Evolutionary conservation across 192 early-diverging fungal species (phyloP).

Genomic region (Coemansia reversa): DNA sequence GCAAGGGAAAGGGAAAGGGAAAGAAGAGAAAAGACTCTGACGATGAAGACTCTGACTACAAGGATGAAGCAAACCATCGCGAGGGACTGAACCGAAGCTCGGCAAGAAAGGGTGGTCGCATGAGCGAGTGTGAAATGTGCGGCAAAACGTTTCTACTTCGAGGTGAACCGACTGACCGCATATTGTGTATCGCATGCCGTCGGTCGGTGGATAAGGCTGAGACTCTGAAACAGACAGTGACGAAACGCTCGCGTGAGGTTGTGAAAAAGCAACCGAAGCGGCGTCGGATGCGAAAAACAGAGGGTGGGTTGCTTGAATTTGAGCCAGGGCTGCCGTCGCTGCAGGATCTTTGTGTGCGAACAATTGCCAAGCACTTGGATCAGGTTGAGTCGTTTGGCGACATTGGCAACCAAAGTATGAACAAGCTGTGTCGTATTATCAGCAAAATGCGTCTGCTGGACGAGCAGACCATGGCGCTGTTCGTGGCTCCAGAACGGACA

Average conservation of each 20-base stretch:
- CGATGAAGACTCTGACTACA: conserved; percentile 5
- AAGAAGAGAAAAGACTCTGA: conserved; percentile 27
- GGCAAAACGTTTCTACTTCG: conserved; percentile 39
- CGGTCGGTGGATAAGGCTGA: conserved; percentile 37
- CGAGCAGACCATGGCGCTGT: conserved; percentile 64
- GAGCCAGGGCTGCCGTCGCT: conserved; percentile 59
- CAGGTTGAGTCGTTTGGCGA: conserved; percentile 84
- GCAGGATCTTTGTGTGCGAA: conserved; percentile 66
- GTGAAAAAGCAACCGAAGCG: conserved; percentile 4
- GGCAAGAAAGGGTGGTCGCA: conserved; percentile 48
- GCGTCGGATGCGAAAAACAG: conserved; percentile 35
- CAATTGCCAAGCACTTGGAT: conserved; percentile 75
- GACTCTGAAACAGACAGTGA: conserved; percentile 1
- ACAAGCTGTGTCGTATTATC: conserved; percentile 75
- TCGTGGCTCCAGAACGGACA: conserved; percentile 61
- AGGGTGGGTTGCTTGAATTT: conserved; percentile 54
- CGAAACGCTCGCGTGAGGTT: conserved; percentile 16
- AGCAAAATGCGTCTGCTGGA: conserved; percentile 70
- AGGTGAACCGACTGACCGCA: conserved; percentile 11
- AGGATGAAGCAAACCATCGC: conserved; percentile 21
- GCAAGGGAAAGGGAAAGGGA: conserved; percentile 12
- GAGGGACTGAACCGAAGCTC: conserved; percentile 38
- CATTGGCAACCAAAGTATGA: conserved; percentile 66
- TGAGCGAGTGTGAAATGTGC: conserved; percentile 47
- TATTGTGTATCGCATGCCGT: conserved; percentile 38